A percentile compares a stretch with the other conserved stretches of the same genome.
Conservation (phyloP, 257 asterid species). For the Salvia rosmarinus region DNA sequence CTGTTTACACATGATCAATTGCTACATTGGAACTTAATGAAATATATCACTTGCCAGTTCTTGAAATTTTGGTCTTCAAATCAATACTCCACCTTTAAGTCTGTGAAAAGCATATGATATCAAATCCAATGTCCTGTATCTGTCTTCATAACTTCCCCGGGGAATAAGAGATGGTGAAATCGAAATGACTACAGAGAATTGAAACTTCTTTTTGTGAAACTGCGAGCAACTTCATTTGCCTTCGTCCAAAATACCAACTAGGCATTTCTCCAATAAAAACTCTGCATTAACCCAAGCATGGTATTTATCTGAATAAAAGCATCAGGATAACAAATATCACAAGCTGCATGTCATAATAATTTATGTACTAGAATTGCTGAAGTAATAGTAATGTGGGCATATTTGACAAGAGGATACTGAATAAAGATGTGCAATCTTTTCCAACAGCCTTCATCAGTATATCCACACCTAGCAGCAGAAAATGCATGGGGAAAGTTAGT, state of each 20-base stretch:
- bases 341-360: neutral
- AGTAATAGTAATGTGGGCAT: neutral
- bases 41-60: constrained; percentile 7
- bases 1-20: neutral
- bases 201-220: neutral
- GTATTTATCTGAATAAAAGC: constrained; percentile 65
- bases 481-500: constrained; percentile 10
- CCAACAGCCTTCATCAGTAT: constrained; percentile 94
- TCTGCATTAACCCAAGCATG: constrained; percentile 98
- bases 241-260: constrained; percentile 75
- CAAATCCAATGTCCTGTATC: neutral
- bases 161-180: neutral
- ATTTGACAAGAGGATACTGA: constrained; percentile 75
- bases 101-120: neutral
- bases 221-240: constrained; percentile 38
- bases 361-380: constrained; percentile 11
- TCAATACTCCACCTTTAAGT: neutral
- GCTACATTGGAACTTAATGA: neutral
- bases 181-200: constrained; percentile 1
- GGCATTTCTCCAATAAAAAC: constrained; percentile 81
- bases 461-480: constrained; percentile 68
- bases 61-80: neutral
- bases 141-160: neutral
- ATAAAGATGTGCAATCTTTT: constrained; percentile 91
- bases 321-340: constrained; percentile 53